Evolutionary conservation across 1,284 basidiomycete species (phyloP).

Genomic region (Coniferiporia sulphurascens): DNA sequence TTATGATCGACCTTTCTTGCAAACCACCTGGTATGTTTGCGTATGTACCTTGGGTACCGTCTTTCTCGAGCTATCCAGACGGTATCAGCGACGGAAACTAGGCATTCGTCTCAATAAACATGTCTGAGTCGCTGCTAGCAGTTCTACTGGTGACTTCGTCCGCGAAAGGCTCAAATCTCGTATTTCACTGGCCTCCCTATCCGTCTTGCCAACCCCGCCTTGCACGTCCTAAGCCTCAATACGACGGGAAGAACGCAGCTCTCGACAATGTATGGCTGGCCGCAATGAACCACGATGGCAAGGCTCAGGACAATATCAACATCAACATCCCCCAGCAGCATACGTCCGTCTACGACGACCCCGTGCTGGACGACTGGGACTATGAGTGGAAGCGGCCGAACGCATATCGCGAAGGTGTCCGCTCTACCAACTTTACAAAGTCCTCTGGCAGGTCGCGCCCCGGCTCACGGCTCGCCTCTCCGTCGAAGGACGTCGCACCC

Average conservation of each 20-base stretch:
- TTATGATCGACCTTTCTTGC: no score
- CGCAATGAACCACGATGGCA: slow-evolving; percentile 37
- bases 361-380: slow-evolving; percentile 29
- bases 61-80: no score
- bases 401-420: slow-evolving; percentile 33
- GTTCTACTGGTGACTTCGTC: slow-evolving; percentile 73
- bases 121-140: slow-evolving; percentile 70
- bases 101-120: slow-evolving; percentile 22
- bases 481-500: slow-evolving; percentile 24
- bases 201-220: slow-evolving; percentile 55
- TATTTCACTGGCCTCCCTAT: slow-evolving; percentile 70
- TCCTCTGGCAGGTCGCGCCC: slow-evolving; percentile 27
- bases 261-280: slow-evolving; percentile 70
- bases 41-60: no score
- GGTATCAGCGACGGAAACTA: no score
- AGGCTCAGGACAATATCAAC: slow-evolving; percentile 25
- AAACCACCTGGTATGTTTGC: no score
- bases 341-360: slow-evolving; percentile 22
- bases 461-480: slow-evolving; percentile 28
- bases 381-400: slow-evolving; percentile 54
- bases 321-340: background rate
- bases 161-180: slow-evolving; percentile 65
- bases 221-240: slow-evolving; percentile 51
- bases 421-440: slow-evolving; percentile 17
- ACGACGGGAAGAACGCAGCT: slow-evolving; percentile 41